These are phyloP conservation scores for Aegilops bicornis DNA, from an alignment of 176 grass and related monocot species.

Conservation along the genomic window DNA sequence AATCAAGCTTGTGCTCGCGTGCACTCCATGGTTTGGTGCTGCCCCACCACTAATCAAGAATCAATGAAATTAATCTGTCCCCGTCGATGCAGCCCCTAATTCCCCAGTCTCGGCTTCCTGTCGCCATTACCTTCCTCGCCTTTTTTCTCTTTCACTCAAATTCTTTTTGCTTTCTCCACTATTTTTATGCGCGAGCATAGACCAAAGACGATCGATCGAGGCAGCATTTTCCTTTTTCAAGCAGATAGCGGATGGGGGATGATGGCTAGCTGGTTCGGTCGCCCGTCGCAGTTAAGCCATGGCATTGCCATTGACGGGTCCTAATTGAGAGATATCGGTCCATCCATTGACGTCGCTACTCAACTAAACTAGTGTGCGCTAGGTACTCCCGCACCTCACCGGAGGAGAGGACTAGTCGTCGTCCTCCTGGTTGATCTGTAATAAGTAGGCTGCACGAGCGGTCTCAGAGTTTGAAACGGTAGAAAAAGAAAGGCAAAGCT, in stretches of 20 bases:
- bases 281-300: slow-evolving; percentile 28
- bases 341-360: not conserved
- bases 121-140: not conserved
- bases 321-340: not conserved
- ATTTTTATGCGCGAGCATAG: not conserved
- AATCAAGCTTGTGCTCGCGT: slow-evolving; percentile 41
- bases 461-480: not conserved
- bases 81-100: not conserved
- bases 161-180: not conserved
- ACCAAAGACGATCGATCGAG: slow-evolving; percentile 1
- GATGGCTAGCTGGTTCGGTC: not conserved
- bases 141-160: not conserved
- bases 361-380: slow-evolving; percentile 2
- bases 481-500: not conserved
- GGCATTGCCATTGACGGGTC: not conserved
- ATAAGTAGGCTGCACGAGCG: not conserved
- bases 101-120: slow-evolving; percentile 7
- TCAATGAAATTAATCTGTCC: not conserved
- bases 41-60: not conserved
- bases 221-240: not conserved
- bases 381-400: not conserved
- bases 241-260: not conserved
- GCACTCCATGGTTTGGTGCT: slow-evolving; percentile 18
- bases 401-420: not conserved
- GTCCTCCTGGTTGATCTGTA: not conserved